These are phyloP conservation scores for Phytomonas sp. DNA, from an alignment of 208 protist species.

Conservation along the genomic window DNA sequence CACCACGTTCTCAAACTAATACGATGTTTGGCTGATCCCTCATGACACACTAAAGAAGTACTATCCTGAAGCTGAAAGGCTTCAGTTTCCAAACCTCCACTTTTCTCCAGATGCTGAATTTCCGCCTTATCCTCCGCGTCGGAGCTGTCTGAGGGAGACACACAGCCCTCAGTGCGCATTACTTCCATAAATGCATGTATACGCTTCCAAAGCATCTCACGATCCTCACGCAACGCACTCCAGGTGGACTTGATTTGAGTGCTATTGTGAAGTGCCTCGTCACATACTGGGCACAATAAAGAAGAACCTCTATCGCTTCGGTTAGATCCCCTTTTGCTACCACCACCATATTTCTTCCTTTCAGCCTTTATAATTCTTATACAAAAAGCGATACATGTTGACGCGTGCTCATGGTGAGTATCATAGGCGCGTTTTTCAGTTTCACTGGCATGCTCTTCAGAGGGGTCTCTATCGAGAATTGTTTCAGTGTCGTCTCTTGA, in stretches of 20 bases:
- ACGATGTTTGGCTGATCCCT: background rate
- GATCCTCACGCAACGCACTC: slow-evolving; percentile 30
- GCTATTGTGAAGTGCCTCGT: slow-evolving; percentile 20
- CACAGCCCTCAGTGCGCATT: slow-evolving; percentile 1
- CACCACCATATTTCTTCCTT: background rate
- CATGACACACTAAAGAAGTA: background rate
- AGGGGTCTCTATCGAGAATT: background rate
- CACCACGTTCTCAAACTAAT: background rate
- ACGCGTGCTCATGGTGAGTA: background rate
- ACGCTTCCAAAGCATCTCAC: slow-evolving; percentile 16
- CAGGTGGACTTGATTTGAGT: slow-evolving; percentile 17
- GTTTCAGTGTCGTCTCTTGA: background rate
- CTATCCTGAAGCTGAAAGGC: background rate
- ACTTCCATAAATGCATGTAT: slow-evolving; percentile 17
- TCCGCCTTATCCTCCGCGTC: background rate
- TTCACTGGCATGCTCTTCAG: background rate
- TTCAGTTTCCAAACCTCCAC: background rate
- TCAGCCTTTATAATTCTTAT: background rate
- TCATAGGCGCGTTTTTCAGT: background rate
- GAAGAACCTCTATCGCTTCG: background rate
- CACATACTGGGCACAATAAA: slow-evolving; percentile 36
- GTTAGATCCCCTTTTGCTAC: background rate
- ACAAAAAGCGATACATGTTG: background rate
- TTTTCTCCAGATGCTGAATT: background rate
- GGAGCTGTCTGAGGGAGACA: background rate